phyloP scores from a whole-genome alignment of 2,329 filamentous ascomycete genomes.

The Didymella arachidicola region DNA sequence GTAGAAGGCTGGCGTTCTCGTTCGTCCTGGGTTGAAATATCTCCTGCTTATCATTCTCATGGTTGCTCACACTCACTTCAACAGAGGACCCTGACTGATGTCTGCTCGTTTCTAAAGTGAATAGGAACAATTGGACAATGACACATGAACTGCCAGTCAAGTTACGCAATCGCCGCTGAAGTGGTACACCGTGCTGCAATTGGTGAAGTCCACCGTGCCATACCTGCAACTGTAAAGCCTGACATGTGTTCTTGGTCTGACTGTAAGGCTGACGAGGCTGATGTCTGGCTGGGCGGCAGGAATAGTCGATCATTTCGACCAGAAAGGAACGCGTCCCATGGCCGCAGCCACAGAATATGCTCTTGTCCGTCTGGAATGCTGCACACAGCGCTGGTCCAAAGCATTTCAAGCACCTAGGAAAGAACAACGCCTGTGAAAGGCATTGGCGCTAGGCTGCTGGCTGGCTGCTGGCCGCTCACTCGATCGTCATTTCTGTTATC shows the following conservation, averaged over 20 bases:
- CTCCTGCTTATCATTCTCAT: not conserved
- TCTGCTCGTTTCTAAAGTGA: not conserved
- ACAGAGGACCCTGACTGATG: constrained; percentile 3
- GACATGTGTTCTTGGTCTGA: not conserved
- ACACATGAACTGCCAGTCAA: not conserved
- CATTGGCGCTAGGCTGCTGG: constrained; percentile 4
- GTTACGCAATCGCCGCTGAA: not conserved
- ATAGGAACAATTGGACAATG: not conserved
- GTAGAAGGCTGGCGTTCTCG: too few species aligned
- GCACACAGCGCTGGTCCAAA: not conserved
- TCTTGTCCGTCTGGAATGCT: not conserved
- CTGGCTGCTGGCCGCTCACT: constrained; percentile 1
- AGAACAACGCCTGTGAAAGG: not conserved
- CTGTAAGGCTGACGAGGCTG: constrained; percentile 14
- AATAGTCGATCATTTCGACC: constrained; percentile 6
- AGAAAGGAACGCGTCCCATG: constrained; percentile 4
- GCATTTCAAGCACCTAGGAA: not conserved
- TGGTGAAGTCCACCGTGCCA: not conserved
- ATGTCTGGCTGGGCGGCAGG: constrained; percentile 6
- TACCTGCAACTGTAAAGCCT: not conserved
- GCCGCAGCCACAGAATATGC: not conserved
- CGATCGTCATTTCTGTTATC: constrained; percentile 11
- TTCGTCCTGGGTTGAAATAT: too few species aligned
- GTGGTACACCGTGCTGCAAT: not conserved
- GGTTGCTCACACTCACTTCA: not conserved